Conservation (phyloP, 2,329 filamentous ascomycete species). For the Scedosporium boydii region DNA sequence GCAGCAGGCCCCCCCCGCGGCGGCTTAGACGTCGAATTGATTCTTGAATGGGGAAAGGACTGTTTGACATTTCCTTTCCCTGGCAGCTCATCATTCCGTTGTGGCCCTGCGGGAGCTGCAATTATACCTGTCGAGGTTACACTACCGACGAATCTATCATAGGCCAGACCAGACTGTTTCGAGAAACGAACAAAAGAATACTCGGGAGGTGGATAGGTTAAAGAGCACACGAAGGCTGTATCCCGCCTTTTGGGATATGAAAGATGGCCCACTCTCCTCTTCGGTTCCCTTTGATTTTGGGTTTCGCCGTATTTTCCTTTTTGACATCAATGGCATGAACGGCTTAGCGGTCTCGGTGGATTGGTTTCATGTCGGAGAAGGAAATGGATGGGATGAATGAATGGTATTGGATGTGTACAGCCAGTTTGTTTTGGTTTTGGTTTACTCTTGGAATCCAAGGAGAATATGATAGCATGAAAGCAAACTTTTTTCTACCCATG, state of each 20-base stretch:
- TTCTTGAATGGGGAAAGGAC: not conserved
- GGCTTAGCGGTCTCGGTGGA: not conserved
- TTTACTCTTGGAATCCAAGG: not conserved
- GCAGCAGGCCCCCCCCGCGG: conserved; percentile 5
- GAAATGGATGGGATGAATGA: not conserved
- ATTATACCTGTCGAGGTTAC: not conserved
- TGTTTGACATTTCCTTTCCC: not conserved
- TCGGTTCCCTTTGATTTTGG: not conserved
- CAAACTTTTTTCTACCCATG: not conserved
- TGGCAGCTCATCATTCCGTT: not conserved
- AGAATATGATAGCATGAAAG: not conserved
- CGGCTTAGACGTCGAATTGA: not conserved
- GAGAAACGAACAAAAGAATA: not conserved
- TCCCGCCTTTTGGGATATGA: not conserved
- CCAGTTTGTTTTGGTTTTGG: not conserved
- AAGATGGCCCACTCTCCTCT: not conserved
- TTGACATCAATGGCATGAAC: not conserved
- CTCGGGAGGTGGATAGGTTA: not conserved
- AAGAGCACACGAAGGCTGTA: not conserved
- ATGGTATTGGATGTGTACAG: not conserved
- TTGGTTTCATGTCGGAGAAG: not conserved
- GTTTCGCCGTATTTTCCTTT: not conserved
- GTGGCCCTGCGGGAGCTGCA: not conserved
- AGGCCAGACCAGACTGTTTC: not conserved
- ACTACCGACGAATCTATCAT: not conserved